Evolutionary conservation across 495 filamentous ascomycete species (phyloP).

Genomic region (Oleoguttula mirabilis): DNA sequence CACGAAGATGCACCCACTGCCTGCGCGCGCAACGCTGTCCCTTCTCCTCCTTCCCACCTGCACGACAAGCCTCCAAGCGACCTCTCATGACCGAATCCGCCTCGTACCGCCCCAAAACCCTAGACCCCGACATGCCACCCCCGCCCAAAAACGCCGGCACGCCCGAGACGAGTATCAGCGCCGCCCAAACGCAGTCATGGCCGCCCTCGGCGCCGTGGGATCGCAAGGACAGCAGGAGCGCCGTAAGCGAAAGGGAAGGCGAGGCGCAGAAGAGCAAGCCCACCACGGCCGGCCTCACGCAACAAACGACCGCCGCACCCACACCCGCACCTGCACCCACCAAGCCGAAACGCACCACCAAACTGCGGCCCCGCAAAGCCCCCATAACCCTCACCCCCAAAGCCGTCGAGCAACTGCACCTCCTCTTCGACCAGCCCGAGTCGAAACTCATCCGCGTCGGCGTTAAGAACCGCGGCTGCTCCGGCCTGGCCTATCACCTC

Average conservation of each 20-base stretch:
- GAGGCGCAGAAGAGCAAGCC: constrained; percentile 54
- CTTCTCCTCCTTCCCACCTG: constrained; percentile 51
- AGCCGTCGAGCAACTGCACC: constrained; percentile 64
- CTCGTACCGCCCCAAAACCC: constrained; percentile 63
- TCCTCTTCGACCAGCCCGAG: constrained; percentile 63
- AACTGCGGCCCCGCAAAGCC: constrained; percentile 75
- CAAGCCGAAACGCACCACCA: constrained; percentile 24
- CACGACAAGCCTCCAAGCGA: constrained; percentile 44
- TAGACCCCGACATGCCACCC: constrained; percentile 46
- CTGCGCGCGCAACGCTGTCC: constrained; percentile 35
- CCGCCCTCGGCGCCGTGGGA: constrained; percentile 42
- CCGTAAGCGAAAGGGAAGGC: constrained; percentile 40
- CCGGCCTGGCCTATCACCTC: constrained; percentile 85
- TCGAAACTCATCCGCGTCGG: constrained; percentile 89
- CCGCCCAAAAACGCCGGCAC: constrained; percentile 54
- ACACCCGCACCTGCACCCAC: constrained; percentile 15
- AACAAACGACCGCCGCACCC: constrained; percentile 28
- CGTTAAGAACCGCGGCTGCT: constrained; percentile 91
- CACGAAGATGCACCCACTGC: constrained; percentile 39
- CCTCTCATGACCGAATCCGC: constrained; percentile 62
- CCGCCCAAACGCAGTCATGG: constrained; percentile 31
- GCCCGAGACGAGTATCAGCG: constrained; percentile 59
- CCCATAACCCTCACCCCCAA: constrained; percentile 73
- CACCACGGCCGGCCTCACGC: constrained; percentile 9
- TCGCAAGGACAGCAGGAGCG: constrained; percentile 26